Evolutionary conservation across 768 basidiomycete genomes (phyloP).

Genomic region (Clitopilus passeckerianus): DNA sequence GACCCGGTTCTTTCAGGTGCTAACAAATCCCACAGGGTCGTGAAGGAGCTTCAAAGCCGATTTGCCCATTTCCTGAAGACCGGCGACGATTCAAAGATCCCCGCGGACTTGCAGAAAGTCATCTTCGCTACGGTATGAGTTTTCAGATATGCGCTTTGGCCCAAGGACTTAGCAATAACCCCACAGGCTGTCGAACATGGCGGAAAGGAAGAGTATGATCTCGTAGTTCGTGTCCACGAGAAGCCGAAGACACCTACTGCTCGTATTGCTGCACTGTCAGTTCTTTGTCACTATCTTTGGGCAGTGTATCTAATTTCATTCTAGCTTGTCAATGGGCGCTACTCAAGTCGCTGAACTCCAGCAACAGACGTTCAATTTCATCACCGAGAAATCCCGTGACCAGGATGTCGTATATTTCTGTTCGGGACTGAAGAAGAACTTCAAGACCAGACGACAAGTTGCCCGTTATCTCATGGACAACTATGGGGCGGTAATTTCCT

Average conservation of each 20-base stretch:
- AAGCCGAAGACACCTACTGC: slow-evolving; percentile 72
- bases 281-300: background rate
- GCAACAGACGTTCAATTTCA: slow-evolving; percentile 58
- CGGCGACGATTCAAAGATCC: slow-evolving; percentile 73
- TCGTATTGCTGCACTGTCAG: slow-evolving; percentile 67
- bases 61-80: slow-evolving; percentile 69
- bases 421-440: slow-evolving; percentile 52
- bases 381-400: slow-evolving; percentile 46
- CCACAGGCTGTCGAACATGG: slow-evolving; percentile 59
- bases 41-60: slow-evolving; percentile 64
- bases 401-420: slow-evolving; percentile 68
- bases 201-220: slow-evolving; percentile 70
- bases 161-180: background rate
- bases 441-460: slow-evolving; percentile 44
- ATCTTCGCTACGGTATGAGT: slow-evolving; percentile 36
- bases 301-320: background rate
- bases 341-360: slow-evolving; percentile 53
- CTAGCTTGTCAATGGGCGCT: slow-evolving; percentile 47
- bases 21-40: slow-evolving; percentile 43
- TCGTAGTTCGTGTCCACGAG: slow-evolving; percentile 61
- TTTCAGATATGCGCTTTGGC: background rate
- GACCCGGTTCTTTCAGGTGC: background rate
- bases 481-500: slow-evolving; percentile 48
- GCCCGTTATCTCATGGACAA: slow-evolving; percentile 65
- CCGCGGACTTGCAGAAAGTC: slow-evolving; percentile 70